Evolutionary conservation across 371 early-diverging fungal genomes (phyloP).

Genomic region (Fennellomyces sp.): DNA sequence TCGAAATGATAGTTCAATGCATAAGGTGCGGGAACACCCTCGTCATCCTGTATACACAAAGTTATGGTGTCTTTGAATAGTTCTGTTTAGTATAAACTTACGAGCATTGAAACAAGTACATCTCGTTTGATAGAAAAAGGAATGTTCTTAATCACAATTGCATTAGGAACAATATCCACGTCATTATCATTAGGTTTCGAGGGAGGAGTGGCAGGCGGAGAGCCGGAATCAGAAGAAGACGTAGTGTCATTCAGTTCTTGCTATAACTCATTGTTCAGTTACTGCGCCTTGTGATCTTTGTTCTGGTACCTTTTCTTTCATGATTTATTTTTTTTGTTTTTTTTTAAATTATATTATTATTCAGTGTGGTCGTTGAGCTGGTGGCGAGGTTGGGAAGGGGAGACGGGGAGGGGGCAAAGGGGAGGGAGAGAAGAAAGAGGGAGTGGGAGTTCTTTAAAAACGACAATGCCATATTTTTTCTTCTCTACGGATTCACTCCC

Average conservation of each 20-base stretch:
- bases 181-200: neutral
- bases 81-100: slow-evolving; percentile 23
- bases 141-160: slow-evolving; percentile 86
- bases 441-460: neutral
- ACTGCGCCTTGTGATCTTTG: too few relatives aligned
- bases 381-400: neutral
- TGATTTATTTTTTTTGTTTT: neutral
- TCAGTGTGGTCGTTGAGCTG: neutral
- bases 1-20: slow-evolving; percentile 86
- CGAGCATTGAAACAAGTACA: slow-evolving; percentile 68
- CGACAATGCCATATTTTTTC: too few relatives aligned
- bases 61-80: too few relatives aligned
- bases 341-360: neutral
- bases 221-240: neutral
- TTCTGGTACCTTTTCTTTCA: neutral
- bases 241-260: neutral
- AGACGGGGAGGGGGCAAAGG: neutral
- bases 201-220: neutral
- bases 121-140: slow-evolving; percentile 80
- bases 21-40: slow-evolving; percentile 72
- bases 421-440: neutral
- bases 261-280: neutral
- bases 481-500: too few relatives aligned
- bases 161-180: slow-evolving; percentile 59
- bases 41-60: neutral